Evolutionary conservation across 2,329 filamentous ascomycete species (phyloP).

Genomic region (Stagonosporopsis chrysanthemi): DNA sequence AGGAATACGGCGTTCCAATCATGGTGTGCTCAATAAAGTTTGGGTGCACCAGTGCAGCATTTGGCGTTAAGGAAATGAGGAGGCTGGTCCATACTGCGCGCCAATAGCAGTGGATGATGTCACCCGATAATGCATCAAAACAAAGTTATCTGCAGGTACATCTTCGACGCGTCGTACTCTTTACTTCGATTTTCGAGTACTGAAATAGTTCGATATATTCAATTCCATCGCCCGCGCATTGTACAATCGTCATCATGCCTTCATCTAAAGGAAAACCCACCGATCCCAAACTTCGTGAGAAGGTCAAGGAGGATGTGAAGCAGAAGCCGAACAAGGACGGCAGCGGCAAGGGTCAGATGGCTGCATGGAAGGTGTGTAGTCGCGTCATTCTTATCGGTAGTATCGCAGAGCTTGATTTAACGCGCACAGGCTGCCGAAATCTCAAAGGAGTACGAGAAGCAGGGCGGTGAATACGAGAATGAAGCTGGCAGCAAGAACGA

Average conservation of each 20-base stretch:
- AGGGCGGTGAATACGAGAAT: slow-evolving; percentile 53
- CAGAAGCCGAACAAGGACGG: slow-evolving; percentile 56
- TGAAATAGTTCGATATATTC: neutral
- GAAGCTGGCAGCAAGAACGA: slow-evolving; percentile 54
- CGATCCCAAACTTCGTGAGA: slow-evolving; percentile 54
- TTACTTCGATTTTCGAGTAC: neutral
- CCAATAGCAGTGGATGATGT: slow-evolving; percentile 30
- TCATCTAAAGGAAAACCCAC: slow-evolving; percentile 57
- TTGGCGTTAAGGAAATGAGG: slow-evolving; percentile 9
- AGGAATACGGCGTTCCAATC: neutral
- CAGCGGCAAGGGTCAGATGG: slow-evolving; percentile 56
- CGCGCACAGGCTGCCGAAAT: slow-evolving; percentile 49
- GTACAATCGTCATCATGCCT: slow-evolving; percentile 38
- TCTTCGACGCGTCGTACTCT: slow-evolving; percentile 7
- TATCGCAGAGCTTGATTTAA: neutral
- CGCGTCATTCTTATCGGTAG: neutral
- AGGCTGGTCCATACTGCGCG: slow-evolving; percentile 16
- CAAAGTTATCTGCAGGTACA: slow-evolving; percentile 26
- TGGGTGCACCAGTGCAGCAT: slow-evolving; percentile 11
- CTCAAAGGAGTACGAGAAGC: slow-evolving; percentile 54
- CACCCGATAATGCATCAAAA: slow-evolving; percentile 25
- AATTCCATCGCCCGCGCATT: neutral
- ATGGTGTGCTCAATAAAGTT: slow-evolving; percentile 8
- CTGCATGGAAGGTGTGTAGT: slow-evolving; percentile 55
- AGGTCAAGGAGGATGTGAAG: slow-evolving; percentile 57